phyloP scores from a whole-genome alignment of 2,329 filamentous ascomycete genomes.

The Chalaropsis ovoidea region DNA sequence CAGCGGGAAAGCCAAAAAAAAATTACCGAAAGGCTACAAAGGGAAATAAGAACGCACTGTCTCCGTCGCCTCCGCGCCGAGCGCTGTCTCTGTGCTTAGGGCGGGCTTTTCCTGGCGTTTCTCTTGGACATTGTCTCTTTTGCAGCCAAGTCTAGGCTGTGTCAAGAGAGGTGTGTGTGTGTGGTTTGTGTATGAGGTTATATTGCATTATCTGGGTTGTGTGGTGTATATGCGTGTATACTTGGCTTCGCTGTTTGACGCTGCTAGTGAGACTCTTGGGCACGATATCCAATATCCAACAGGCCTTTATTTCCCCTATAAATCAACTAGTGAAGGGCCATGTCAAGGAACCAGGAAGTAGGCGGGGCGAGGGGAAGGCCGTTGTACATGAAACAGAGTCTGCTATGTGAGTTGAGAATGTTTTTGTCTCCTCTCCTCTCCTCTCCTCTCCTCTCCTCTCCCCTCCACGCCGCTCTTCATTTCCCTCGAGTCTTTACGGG shows the following conservation, averaged over 20 bases:
- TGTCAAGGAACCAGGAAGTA: neutral
- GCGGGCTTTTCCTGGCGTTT: neutral
- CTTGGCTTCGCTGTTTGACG: no score
- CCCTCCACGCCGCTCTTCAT: no score
- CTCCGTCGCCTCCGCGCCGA: neutral
- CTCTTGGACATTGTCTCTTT: neutral
- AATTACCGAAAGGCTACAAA: neutral
- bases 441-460: no score
- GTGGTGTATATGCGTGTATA: no score
- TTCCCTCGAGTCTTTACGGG: neutral
- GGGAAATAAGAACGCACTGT: neutral
- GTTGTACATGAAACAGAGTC: no score
- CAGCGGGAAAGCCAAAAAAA: neutral
- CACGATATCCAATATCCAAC: neutral
- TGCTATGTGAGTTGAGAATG: no score
- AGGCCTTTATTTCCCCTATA: neutral
- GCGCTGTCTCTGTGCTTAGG: neutral
- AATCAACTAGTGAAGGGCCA: neutral
- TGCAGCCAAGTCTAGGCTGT: neutral
- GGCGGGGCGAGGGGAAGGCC: neutral
- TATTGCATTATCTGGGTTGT: no score
- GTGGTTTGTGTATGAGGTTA: no score
- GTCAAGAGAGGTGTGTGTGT: neutral
- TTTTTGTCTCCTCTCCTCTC: no score
- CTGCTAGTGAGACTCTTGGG: neutral